Conservation (phyloP, 805 yeast species). For the Saccharomycopsis selenospora region DNA sequence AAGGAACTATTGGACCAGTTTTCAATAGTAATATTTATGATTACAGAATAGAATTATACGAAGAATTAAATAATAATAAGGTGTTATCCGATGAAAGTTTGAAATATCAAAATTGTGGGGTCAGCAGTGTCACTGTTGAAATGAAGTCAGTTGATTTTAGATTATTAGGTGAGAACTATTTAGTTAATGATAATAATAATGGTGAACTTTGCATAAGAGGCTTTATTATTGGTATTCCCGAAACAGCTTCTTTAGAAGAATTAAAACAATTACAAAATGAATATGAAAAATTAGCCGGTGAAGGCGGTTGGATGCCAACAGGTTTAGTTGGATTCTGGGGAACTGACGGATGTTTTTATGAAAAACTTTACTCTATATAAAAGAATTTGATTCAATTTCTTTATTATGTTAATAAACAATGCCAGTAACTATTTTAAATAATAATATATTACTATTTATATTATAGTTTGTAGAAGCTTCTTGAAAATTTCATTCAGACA, state of each 20-base stretch:
- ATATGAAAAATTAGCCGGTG: conserved; percentile 16
- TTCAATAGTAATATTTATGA: conserved; percentile 18
- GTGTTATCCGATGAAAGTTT: not conserved
- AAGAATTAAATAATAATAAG: not conserved
- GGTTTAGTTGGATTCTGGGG: conserved; percentile 19
- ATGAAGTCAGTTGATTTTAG: conserved; percentile 17
- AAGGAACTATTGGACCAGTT: conserved; percentile 14
- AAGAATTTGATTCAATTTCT: too few relatives aligned
- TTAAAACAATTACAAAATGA: conserved; percentile 7
- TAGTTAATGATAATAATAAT: conserved; percentile 13
- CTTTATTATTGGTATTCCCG: conserved; percentile 15
- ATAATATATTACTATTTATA: too few relatives aligned
- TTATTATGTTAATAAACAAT: too few relatives aligned
- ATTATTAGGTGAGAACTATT: conserved; percentile 10
- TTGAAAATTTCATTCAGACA: too few relatives aligned
- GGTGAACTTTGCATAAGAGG: conserved; percentile 21
- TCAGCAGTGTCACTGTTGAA: conserved; percentile 17
- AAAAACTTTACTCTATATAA: conserved; percentile 10
- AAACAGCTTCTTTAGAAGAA: not conserved
- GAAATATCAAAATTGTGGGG: conserved; percentile 10
- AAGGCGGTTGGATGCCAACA: conserved; percentile 22
- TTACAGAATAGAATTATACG: conserved; percentile 12
- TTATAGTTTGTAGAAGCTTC: too few relatives aligned
- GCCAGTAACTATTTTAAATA: too few relatives aligned
- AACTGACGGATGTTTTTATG: conserved; percentile 22